Conservation (phyloP, 2,329 filamentous ascomycete genomes). For the Fusarium sublunatum region DNA sequence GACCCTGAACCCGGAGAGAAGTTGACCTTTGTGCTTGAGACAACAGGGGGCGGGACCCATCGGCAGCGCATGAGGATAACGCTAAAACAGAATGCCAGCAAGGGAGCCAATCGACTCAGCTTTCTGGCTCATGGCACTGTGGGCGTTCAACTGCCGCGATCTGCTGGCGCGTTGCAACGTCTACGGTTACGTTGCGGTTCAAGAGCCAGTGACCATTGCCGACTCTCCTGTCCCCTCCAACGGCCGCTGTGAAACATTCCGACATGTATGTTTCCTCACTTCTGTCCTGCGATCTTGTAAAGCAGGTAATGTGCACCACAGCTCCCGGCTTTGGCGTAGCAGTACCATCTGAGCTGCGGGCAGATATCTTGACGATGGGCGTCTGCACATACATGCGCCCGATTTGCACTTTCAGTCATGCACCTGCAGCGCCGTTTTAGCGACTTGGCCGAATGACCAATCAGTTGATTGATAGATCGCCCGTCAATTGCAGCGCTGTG, state of each 20-base stretch:
- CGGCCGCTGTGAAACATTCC: constrained; percentile 25
- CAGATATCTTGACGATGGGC: constrained; percentile 26
- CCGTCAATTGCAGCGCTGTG: constrained; percentile 31
- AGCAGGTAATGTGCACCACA: constrained; percentile 20
- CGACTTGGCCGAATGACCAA: constrained; percentile 37
- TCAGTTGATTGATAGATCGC: constrained; percentile 18
- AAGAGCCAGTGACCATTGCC: constrained; percentile 31
- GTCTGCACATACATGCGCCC: constrained; percentile 37
- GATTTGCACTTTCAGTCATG: constrained; percentile 39
- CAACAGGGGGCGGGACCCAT: constrained; percentile 46
- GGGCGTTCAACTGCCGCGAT: constrained; percentile 46
- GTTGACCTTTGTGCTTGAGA: constrained; percentile 36
- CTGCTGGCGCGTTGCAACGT: constrained; percentile 42
- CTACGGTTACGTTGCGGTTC: constrained; percentile 41
- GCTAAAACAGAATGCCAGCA: constrained; percentile 41
- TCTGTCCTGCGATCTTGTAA: neutral
- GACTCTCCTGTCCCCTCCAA: constrained; percentile 20
- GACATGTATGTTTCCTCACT: constrained; percentile 11
- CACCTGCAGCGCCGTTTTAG: constrained; percentile 47
- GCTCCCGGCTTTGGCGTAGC: constrained; percentile 28
- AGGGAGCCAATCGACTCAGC: constrained; percentile 37
- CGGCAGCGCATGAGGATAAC: constrained; percentile 43
- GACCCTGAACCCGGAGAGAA: constrained; percentile 44
- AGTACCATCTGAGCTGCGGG: constrained; percentile 22
- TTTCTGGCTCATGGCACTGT: constrained; percentile 40